Evolutionary conservation across 768 basidiomycete species (phyloP).

Genomic region (Suillus tomentosus): DNA sequence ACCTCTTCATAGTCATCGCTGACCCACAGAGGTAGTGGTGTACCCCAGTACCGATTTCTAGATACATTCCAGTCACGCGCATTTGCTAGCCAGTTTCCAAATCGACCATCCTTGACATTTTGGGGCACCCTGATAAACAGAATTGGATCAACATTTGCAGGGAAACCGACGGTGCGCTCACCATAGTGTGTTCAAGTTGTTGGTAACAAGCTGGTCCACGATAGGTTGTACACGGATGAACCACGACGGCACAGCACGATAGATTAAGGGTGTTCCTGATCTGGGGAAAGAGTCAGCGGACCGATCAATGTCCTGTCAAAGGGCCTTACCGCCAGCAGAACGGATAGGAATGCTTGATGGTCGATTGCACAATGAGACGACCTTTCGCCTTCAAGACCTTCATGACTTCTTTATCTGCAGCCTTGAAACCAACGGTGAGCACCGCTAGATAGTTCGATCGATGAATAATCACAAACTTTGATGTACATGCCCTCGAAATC

Average conservation of each 20-base stretch:
- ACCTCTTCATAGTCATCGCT: slow-evolving; percentile 92
- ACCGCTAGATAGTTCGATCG: not conserved
- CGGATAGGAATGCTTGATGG: slow-evolving; percentile 89
- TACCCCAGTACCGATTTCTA: slow-evolving; percentile 99
- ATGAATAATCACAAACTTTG: slow-evolving; percentile 57
- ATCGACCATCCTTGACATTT: slow-evolving; percentile 85
- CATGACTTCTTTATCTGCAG: slow-evolving; percentile 93
- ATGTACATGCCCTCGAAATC: slow-evolving; percentile 89
- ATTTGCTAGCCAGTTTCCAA: slow-evolving; percentile 96
- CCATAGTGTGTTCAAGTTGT: slow-evolving; percentile 93
- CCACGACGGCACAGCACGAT: slow-evolving; percentile 96
- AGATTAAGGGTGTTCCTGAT: slow-evolving; percentile 93
- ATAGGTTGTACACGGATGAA: slow-evolving; percentile 88
- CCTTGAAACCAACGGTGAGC: slow-evolving; percentile 43
- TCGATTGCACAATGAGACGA: slow-evolving; percentile 84
- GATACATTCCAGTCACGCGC: slow-evolving; percentile 99
- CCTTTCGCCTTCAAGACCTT: slow-evolving; percentile 87
- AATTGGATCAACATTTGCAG: slow-evolving; percentile 12
- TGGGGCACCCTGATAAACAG: slow-evolving; percentile 79
- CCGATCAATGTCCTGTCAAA: not conserved
- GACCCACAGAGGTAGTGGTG: slow-evolving; percentile 95
- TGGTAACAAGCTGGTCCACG: slow-evolving; percentile 82
- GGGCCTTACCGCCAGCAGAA: slow-evolving; percentile 87
- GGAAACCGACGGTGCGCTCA: slow-evolving; percentile 31
- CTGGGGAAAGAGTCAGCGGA: slow-evolving; percentile 38